Evolutionary conservation across 768 basidiomycete genomes (phyloP).

Genomic region (Phylloporus sp.): DNA sequence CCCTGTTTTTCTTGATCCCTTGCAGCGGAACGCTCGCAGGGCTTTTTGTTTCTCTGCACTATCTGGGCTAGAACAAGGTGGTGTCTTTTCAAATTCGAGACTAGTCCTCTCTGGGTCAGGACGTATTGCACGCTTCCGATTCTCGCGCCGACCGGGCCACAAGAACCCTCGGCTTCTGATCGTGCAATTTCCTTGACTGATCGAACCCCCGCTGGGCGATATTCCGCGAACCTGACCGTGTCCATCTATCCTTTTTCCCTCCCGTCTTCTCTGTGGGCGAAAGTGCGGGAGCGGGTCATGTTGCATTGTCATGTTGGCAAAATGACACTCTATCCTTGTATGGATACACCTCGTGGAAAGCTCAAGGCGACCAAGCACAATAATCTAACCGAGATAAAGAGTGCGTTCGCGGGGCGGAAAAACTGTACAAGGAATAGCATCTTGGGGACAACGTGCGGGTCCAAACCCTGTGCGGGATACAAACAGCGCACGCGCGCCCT

Average conservation of each 20-base stretch:
- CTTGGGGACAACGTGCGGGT: background rate
- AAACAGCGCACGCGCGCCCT: background rate
- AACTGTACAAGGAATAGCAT: background rate
- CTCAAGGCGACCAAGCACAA: constrained; percentile 16
- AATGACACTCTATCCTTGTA: constrained; percentile 23
- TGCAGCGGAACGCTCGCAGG: background rate
- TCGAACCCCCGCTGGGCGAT: background rate
- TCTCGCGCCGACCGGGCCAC: background rate
- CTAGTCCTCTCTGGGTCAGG: background rate
- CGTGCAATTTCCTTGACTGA: background rate
- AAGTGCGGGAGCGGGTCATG: background rate
- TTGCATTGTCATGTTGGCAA: too few species aligned
- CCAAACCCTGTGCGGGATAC: background rate
- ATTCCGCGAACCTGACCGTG: constrained; percentile 3
- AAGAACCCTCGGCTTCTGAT: background rate
- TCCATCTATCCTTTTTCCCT: background rate
- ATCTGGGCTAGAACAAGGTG: constrained; percentile 15
- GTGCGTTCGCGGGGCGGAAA: constrained; percentile 3
- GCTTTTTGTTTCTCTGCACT: background rate
- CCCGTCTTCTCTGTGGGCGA: background rate
- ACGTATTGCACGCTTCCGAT: background rate
- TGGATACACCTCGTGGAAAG: constrained; percentile 28
- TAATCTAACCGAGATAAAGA: constrained; percentile 28
- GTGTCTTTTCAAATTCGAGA: constrained; percentile 22
- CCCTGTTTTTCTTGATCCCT: background rate